Evolutionary conservation across 1,284 basidiomycete species (phyloP).

Genomic region (Cutaneotrichosporon sp.): DNA sequence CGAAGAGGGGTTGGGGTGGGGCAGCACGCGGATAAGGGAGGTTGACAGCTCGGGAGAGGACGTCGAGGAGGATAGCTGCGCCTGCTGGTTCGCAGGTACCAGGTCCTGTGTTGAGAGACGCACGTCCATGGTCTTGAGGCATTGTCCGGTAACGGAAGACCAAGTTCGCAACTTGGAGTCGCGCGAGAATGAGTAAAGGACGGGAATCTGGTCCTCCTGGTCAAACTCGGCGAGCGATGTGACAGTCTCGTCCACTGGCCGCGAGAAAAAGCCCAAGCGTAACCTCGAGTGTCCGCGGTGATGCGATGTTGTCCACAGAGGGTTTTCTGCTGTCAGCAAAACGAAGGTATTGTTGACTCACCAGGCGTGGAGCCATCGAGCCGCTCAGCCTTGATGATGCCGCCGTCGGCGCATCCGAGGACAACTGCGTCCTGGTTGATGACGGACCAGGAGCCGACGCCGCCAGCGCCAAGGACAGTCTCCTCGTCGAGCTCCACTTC

Average conservation of each 20-base stretch:
- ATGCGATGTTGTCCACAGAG: slow-evolving; percentile 32
- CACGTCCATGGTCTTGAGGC: slow-evolving; percentile 44
- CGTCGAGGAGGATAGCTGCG: neutral
- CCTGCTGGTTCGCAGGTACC: neutral
- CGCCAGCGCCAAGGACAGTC: slow-evolving; percentile 24
- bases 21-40: slow-evolving; percentile 39
- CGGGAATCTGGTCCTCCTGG: slow-evolving; percentile 54
- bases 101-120: slow-evolving; percentile 20
- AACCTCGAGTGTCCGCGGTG: slow-evolving; percentile 34
- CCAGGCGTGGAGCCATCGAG: slow-evolving; percentile 23
- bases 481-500: slow-evolving; percentile 39
- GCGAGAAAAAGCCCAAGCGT: slow-evolving; percentile 38
- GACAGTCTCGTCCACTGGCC: slow-evolving; percentile 32
- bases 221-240: slow-evolving; percentile 33
- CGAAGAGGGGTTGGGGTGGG: slow-evolving; percentile 31
- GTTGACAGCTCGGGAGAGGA: slow-evolving; percentile 13
- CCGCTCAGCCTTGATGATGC: slow-evolving; percentile 63
- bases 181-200: slow-evolving; percentile 79
- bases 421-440: slow-evolving; percentile 66
- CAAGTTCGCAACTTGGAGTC: slow-evolving; percentile 79
- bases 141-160: slow-evolving; percentile 48
- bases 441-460: slow-evolving; percentile 56
- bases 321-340: slow-evolving; percentile 20
- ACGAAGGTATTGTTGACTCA: slow-evolving; percentile 8
- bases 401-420: slow-evolving; percentile 63